Percentiles rank a stretch among this genome's conserved stretches.
Evolutionary conservation across 1,284 basidiomycete species (phyloP).

Genomic region (Paramarasmius palmivorus): DNA sequence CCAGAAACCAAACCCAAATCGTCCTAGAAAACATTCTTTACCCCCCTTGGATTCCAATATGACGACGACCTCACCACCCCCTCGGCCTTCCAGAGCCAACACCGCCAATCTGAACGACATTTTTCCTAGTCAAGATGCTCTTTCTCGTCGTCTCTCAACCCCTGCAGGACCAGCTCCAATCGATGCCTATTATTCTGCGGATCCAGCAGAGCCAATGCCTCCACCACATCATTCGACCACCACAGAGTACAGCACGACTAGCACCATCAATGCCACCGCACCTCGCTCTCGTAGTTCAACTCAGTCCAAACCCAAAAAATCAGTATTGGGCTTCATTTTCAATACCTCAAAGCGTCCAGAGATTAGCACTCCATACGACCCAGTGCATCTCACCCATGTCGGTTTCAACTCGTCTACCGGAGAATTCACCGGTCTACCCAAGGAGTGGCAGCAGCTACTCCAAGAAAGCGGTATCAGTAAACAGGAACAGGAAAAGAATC

Average conservation of each 20-base stretch:
- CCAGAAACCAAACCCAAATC: conserved; percentile 2
- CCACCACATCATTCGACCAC: conserved; percentile 31
- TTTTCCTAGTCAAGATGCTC: conserved; percentile 41
- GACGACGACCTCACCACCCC: conserved; percentile 51
- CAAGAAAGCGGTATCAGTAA: conserved; percentile 96
- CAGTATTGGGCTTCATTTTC: conserved; percentile 79
- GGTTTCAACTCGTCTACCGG: conserved; percentile 99
- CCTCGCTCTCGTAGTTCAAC: conserved; percentile 64
- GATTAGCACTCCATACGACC: conserved; percentile 98
- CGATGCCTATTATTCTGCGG: conserved; percentile 41
- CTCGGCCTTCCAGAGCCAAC: conserved; percentile 78
- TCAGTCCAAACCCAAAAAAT: conserved; percentile 69
- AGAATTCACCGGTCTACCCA: conserved; percentile 96
- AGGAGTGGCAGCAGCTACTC: conserved; percentile 98
- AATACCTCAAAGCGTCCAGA: conserved; percentile 82
- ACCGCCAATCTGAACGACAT: conserved; percentile 77
- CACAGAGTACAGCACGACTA: conserved; percentile 27
- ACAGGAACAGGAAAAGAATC: conserved; percentile 96
- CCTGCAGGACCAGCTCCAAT: conserved; percentile 35
- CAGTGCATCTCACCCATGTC: conserved; percentile 99
- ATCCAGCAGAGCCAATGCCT: conserved; percentile 46
- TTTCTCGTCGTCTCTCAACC: conserved; percentile 55
- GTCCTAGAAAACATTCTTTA: conserved; percentile 41
- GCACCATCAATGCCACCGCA: conserved; percentile 28
- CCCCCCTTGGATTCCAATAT: background rate